These are phyloP conservation scores for Trypanosoma lewisi DNA, from an alignment of 208 protist genomes.

Conservation along the genomic window DNA sequence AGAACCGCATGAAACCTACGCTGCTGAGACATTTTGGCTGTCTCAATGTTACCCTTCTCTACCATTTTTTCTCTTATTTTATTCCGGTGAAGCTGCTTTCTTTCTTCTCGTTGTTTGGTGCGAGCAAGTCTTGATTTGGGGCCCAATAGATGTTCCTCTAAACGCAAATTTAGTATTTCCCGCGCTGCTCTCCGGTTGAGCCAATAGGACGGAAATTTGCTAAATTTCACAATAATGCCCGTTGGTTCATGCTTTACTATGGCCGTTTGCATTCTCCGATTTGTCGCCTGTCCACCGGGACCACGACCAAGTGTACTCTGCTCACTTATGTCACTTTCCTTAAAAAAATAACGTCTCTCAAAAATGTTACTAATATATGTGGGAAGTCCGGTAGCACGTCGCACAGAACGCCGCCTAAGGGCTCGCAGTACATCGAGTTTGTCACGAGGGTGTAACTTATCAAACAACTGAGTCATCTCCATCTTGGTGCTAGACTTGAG, in stretches of 20 bases:
- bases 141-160: conserved; percentile 72
- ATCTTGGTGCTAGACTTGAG: conserved; percentile 40
- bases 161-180: conserved; percentile 65
- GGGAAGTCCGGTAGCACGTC: conserved; percentile 29
- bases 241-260: conserved; percentile 69
- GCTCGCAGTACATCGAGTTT: conserved; percentile 63
- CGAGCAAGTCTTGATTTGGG: conserved; percentile 49
- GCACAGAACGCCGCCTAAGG: conserved; percentile 33
- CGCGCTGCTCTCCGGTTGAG: conserved; percentile 78
- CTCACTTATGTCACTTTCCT: conserved; percentile 74
- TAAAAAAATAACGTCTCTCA: conserved; percentile 71
- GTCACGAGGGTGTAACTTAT: conserved; percentile 55
- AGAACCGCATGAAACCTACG: conserved; percentile 51
- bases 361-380: conserved; percentile 62
- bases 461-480: conserved; percentile 38
- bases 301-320: conserved; percentile 76
- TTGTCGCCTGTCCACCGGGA: conserved; percentile 86
- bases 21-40: conserved; percentile 28
- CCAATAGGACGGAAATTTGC: conserved; percentile 83
- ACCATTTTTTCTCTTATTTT: conserved; percentile 13
- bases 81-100: conserved; percentile 8
- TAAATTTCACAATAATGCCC: conserved; percentile 75
- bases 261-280: conserved; percentile 82
- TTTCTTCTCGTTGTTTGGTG: conserved; percentile 20
- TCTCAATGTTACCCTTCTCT: conserved; percentile 38